A percentile compares a stretch with the other conserved stretches of the same genome.
phyloP scores from a whole-genome alignment of 2,329 filamentous ascomycete species.

The Lachnellula occidentalis region DNA sequence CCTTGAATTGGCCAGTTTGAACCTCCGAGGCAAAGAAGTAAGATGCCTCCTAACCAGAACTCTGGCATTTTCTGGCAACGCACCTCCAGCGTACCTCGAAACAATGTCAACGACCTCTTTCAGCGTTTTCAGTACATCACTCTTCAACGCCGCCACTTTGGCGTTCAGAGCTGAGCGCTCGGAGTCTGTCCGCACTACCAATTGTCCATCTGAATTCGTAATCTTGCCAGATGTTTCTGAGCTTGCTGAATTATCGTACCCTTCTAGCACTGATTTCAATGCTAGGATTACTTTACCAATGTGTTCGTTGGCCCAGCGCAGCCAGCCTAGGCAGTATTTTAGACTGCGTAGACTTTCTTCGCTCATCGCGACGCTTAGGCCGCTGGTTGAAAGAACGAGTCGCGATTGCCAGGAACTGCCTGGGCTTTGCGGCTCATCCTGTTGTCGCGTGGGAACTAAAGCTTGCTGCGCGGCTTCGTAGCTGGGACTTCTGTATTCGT shows the following conservation, averaged over 20 bases:
- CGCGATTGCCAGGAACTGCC: conserved; percentile 67
- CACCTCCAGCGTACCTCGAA: conserved; percentile 84
- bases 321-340: conserved; percentile 75
- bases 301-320: conserved; percentile 76
- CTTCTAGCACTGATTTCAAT: conserved; percentile 69
- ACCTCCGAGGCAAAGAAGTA: conserved; percentile 77
- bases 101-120: conserved; percentile 80
- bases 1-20: conserved; percentile 62
- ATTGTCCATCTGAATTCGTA: conserved; percentile 15
- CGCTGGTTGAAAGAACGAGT: conserved; percentile 84
- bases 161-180: conserved; percentile 25
- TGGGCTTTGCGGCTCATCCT: conserved; percentile 24
- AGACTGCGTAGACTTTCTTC: conserved; percentile 80
- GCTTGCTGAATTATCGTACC: conserved; percentile 61
- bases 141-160: conserved; percentile 58
- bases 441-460: conserved; percentile 28
- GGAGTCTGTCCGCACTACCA: conserved; percentile 25
- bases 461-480: conserved; percentile 57
- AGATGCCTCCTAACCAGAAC: conserved; percentile 79
- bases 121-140: conserved; percentile 70
- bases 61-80: conserved; percentile 81
- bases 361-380: conserved; percentile 85
- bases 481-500: conserved; percentile 68
- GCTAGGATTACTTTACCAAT: conserved; percentile 70
- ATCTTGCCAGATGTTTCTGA: conserved; percentile 29